Percentiles rank a stretch among this genome's conserved stretches.
These are phyloP conservation scores for Lactarius hengduanensis DNA, from an alignment of 768 basidiomycete species.

Conservation along the genomic window DNA sequence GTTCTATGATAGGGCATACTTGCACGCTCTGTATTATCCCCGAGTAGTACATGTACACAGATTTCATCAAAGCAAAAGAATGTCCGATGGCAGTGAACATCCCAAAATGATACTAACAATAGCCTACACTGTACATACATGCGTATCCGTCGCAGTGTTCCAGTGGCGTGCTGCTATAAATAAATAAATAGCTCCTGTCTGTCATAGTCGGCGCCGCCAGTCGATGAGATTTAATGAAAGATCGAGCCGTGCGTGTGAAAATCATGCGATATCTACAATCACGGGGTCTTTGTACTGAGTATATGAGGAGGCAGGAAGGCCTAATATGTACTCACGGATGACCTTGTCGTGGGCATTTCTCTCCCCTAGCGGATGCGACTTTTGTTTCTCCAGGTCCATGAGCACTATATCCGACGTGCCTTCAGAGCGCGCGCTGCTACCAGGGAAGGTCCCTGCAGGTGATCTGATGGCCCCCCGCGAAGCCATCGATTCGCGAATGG, in stretches of 20 bases:
- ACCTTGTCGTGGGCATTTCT: not conserved
- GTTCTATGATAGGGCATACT: too few species aligned
- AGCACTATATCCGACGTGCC: not conserved
- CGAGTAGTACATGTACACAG: not conserved
- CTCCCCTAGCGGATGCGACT: not conserved
- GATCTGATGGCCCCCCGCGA: not conserved
- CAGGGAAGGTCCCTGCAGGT: not conserved
- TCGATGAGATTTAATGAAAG: not conserved
- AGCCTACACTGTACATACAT: too few species aligned
- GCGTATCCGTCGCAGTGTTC: too few species aligned
- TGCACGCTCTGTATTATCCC: not conserved
- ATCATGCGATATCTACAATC: slow-evolving; percentile 6
- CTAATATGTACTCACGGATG: not conserved
- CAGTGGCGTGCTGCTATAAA: too few species aligned
- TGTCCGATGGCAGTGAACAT: not conserved
- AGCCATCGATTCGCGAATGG: slow-evolving; percentile 6
- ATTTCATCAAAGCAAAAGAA: not conserved
- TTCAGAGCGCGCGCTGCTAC: not conserved
- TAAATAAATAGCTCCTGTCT: not conserved
- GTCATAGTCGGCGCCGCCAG: not conserved
- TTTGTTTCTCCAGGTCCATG: not conserved
- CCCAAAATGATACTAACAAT: not conserved
- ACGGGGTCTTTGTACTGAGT: not conserved
- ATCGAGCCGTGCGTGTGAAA: not conserved
- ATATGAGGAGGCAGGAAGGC: too few species aligned